A percentile compares a stretch with the other conserved stretches of the same genome.
These are phyloP conservation scores for Dioscorea alata DNA, from an alignment of 106 monocot genomes.

Conservation along the genomic window DNA sequence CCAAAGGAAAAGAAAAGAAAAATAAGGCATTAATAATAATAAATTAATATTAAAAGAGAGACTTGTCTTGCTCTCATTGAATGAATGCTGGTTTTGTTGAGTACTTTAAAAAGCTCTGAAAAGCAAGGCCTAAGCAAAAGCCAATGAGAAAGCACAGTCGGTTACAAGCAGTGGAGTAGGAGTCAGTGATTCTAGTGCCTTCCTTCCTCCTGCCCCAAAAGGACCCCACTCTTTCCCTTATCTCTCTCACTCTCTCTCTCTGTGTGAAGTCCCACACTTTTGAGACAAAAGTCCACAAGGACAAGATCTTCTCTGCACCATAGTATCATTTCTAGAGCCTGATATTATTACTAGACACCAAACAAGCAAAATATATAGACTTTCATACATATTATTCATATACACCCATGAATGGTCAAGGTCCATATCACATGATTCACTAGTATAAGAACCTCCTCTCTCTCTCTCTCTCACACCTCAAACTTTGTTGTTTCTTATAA, in stretches of 20 bases:
- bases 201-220: conserved; percentile 5
- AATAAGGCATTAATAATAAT: too few relatives aligned
- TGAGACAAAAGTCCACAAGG: conserved; percentile 17
- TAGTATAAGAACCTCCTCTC: too few relatives aligned
- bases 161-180: conserved; percentile 35
- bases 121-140: not conserved
- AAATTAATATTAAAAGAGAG: too few relatives aligned
- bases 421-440: conserved; percentile 16
- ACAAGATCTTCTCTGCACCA: conserved; percentile 39
- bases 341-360: conserved; percentile 14
- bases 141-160: conserved; percentile 21
- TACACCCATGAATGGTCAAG: conserved; percentile 14
- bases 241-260: not conserved
- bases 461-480: not conserved
- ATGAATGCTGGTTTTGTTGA: not conserved
- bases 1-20: too few relatives aligned
- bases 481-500: not conserved
- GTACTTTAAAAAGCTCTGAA: not conserved
- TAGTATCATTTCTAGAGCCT: conserved; percentile 17
- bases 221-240: not conserved
- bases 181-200: conserved; percentile 37
- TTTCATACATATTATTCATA: conserved; percentile 2
- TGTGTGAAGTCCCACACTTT: not conserved
- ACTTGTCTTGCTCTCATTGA: not conserved
- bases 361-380: not conserved